Evolutionary conservation across 1,284 basidiomycete genomes (phyloP).

Genomic region (Trichosporon faecale): DNA sequence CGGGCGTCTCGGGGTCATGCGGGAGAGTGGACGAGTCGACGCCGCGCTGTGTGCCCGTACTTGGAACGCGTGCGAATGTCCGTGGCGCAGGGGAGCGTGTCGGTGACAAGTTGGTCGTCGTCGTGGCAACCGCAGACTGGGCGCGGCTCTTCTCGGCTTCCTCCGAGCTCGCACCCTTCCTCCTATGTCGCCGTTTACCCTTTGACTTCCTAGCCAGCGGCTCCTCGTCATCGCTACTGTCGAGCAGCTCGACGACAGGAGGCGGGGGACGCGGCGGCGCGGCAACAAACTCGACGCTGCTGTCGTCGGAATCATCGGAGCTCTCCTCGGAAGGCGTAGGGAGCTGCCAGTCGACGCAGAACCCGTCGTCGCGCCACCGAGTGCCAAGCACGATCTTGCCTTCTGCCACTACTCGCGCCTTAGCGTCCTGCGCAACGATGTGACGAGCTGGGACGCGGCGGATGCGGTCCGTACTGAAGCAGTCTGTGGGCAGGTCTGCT

Average conservation of each 20-base stretch:
- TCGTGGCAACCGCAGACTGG: background rate
- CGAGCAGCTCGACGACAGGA: background rate
- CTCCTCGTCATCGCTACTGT: background rate
- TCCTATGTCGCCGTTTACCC: background rate
- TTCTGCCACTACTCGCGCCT: background rate
- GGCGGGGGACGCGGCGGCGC: background rate
- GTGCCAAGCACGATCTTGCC: constrained; percentile 49
- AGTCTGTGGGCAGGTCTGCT: background rate
- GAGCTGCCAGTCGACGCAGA: constrained; percentile 6
- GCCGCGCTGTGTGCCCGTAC: background rate
- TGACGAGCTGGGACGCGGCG: background rate
- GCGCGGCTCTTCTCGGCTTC: background rate
- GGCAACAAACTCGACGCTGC: background rate
- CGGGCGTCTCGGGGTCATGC: background rate
- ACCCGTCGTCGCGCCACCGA: constrained; percentile 40
- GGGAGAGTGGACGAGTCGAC: background rate
- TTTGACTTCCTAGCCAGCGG: background rate
- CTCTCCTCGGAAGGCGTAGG: too few species aligned
- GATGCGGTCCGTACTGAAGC: background rate
- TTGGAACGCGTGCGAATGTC: background rate
- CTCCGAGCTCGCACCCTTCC: background rate
- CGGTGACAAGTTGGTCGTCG: background rate
- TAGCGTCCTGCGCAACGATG: background rate
- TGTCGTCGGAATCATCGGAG: background rate
- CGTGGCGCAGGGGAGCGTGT: background rate